phyloP scores from a whole-genome alignment of 2,329 filamentous ascomycete genomes.

The Ceratocystiopsis minuta region DNA sequence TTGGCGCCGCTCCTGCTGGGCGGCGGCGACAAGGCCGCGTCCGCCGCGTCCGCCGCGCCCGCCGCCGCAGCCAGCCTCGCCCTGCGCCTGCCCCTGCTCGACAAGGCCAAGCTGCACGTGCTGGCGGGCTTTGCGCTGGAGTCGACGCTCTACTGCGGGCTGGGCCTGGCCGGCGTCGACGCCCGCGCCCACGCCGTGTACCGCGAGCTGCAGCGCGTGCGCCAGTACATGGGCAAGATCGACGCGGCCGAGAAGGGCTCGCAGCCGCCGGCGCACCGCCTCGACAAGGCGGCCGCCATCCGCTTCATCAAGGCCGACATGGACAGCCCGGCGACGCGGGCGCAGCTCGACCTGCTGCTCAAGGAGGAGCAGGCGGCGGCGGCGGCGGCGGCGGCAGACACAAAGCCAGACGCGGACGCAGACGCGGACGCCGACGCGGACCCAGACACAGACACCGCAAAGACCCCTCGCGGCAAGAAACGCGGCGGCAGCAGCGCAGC shows the following conservation, averaged over 20 bases:
- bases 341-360: constrained; percentile 36
- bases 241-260: constrained; percentile 49
- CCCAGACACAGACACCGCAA: neutral
- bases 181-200: constrained; percentile 76
- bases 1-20: constrained; percentile 51
- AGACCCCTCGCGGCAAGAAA: neutral
- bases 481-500: constrained; percentile 2
- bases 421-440: constrained; percentile 1
- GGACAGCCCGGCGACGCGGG: constrained; percentile 31
- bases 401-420: too few species aligned
- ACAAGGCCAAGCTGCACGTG: constrained; percentile 89
- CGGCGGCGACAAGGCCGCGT: neutral
- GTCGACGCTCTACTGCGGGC: constrained; percentile 66
- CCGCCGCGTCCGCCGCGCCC: neutral
- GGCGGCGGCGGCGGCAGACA: constrained; percentile 1
- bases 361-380: constrained; percentile 21
- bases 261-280: constrained; percentile 24
- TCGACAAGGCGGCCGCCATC: constrained; percentile 61
- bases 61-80: constrained; percentile 25
- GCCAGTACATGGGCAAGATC: constrained; percentile 86
- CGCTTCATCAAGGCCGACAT: constrained; percentile 72
- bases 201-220: constrained; percentile 68
- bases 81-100: constrained; percentile 71
- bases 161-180: constrained; percentile 63
- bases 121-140: constrained; percentile 77